These are phyloP conservation scores for Cladophialophora psammophila DNA, from an alignment of 2,329 filamentous ascomycete genomes.

Conservation along the genomic window DNA sequence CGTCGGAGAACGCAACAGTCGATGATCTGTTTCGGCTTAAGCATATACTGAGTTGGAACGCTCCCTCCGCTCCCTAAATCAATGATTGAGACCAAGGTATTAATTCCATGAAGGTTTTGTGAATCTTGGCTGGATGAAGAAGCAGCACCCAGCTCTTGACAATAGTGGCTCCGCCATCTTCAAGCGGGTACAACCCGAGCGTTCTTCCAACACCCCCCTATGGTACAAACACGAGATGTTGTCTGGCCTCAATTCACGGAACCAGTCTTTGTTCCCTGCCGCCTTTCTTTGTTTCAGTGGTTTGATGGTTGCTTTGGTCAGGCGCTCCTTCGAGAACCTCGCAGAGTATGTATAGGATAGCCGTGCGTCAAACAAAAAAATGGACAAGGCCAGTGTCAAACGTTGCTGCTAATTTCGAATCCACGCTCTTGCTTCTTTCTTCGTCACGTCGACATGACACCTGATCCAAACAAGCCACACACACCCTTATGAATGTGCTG, in stretches of 20 bases:
- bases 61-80: too few species aligned
- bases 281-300: background rate
- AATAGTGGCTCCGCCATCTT: too few species aligned
- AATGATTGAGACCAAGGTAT: too few species aligned
- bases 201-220: background rate
- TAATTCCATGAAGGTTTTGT: too few species aligned
- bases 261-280: background rate
- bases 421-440: background rate
- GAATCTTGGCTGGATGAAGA: too few species aligned
- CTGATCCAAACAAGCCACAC: background rate
- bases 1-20: background rate
- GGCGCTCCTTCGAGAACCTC: background rate
- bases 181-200: too few species aligned
- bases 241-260: background rate
- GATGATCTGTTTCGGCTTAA: too few species aligned
- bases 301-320: background rate
- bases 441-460: background rate
- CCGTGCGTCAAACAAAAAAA: background rate
- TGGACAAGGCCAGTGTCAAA: conserved; percentile 2
- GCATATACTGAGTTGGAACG: too few species aligned
- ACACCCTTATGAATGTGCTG: background rate
- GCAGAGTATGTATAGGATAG: background rate
- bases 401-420: conserved; percentile 11
- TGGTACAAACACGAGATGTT: background rate
- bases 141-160: too few species aligned